Evolutionary conservation across 2,329 filamentous ascomycete genomes (phyloP).

Genomic region (Xenosphaeropsis pyriputrescens): DNA sequence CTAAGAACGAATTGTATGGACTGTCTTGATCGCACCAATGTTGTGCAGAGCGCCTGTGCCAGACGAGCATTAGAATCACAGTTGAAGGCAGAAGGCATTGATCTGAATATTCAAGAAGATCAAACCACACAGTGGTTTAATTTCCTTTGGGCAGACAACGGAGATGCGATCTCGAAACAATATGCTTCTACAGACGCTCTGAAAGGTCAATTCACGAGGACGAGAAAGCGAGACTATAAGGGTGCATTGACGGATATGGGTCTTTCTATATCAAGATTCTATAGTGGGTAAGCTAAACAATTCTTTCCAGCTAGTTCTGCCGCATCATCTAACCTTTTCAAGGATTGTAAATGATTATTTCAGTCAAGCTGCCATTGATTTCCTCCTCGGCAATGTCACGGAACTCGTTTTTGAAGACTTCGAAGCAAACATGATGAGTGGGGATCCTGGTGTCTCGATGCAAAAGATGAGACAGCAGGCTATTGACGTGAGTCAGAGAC

Average conservation of each 20-base stretch:
- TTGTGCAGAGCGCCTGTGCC: conserved; percentile 84
- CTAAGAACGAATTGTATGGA: conserved; percentile 98
- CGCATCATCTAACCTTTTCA: conserved; percentile 4
- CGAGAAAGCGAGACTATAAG: conserved; percentile 76
- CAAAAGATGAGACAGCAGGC: conserved; percentile 73
- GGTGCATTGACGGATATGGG: conserved; percentile 87
- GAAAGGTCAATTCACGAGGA: conserved; percentile 93
- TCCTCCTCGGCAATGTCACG: conserved; percentile 77
- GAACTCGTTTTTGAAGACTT: conserved; percentile 86
- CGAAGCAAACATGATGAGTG: conserved; percentile 81
- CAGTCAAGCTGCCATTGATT: conserved; percentile 88
- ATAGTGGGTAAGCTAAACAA: conserved; percentile 38
- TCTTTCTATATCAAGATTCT: conserved; percentile 66
- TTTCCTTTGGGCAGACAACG: conserved; percentile 92
- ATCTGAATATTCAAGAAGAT: conserved; percentile 61
- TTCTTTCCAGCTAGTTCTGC: neutral
- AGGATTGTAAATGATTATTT: conserved; percentile 99
- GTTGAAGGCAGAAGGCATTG: conserved; percentile 60
- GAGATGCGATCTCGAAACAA: conserved; percentile 87
- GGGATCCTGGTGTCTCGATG: conserved; percentile 81
- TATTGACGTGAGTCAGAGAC: conserved; percentile 75
- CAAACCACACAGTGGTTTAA: conserved; percentile 89
- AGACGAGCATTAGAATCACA: conserved; percentile 71
- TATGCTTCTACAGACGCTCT: conserved; percentile 92
- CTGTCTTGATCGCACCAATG: conserved; percentile 89